A percentile compares a stretch with the other conserved stretches of the same genome.
These are phyloP conservation scores for Vigna trinervia DNA, from an alignment of 306 rosid species.

Conservation along the genomic window DNA sequence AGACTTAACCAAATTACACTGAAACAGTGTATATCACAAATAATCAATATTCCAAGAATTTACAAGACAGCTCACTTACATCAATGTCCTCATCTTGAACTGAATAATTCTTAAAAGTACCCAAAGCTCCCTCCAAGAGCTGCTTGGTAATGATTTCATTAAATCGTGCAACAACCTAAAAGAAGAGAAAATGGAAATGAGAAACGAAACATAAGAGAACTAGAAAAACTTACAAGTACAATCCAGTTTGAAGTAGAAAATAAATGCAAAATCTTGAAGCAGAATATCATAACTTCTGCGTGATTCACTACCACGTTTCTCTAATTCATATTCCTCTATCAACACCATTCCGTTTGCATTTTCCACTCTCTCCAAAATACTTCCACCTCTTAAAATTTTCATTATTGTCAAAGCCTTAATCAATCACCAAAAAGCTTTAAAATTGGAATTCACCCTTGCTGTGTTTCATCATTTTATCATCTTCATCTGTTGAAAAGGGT, in stretches of 20 bases:
- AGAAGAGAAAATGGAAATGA: slow-evolving; percentile 26
- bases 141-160: slow-evolving; percentile 86
- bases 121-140: slow-evolving; percentile 90
- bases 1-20: slow-evolving; percentile 17
- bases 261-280: slow-evolving; percentile 26
- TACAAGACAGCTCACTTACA: slow-evolving; percentile 53
- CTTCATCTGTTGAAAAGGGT: slow-evolving; percentile 24
- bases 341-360: slow-evolving; percentile 23
- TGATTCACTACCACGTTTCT: slow-evolving; percentile 25
- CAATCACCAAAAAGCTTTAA: slow-evolving; percentile 9
- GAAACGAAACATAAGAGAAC: slow-evolving; percentile 5
- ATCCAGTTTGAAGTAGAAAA: slow-evolving; percentile 31
- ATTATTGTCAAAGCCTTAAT: slow-evolving; percentile 23
- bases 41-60: slow-evolving; percentile 26
- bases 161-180: slow-evolving; percentile 93
- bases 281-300: slow-evolving; percentile 30
- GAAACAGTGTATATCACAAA: slow-evolving; percentile 20
- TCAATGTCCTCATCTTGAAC: slow-evolving; percentile 89
- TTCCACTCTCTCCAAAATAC: neutral
- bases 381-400: neutral
- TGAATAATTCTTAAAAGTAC: slow-evolving; percentile 74
- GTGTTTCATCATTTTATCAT: slow-evolving; percentile 14
- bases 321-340: slow-evolving; percentile 14
- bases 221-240: slow-evolving; percentile 23
- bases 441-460: slow-evolving; percentile 17